phyloP scores from a whole-genome alignment of 768 basidiomycete genomes.

The Psilocybe cubensis region DNA sequence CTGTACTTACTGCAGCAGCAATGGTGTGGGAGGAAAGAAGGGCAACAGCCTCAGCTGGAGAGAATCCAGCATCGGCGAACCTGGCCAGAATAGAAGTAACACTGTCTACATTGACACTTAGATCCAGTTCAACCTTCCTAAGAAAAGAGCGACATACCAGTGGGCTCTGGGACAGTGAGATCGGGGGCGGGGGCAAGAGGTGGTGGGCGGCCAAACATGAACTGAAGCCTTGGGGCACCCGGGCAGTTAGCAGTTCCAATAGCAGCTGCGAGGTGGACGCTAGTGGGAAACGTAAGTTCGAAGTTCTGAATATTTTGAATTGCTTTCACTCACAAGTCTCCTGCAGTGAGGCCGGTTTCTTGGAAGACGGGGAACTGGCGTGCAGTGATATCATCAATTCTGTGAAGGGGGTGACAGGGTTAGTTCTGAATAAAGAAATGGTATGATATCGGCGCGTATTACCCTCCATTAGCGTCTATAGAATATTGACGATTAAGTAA shows the following conservation, averaged over 20 bases:
- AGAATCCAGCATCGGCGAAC: constrained; percentile 31
- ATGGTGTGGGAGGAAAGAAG: constrained; percentile 29
- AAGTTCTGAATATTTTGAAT: neutral
- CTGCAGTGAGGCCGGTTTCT: constrained; percentile 17
- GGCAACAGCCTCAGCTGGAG: constrained; percentile 25
- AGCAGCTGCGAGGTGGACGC: constrained; percentile 26
- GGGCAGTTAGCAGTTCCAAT: constrained; percentile 37
- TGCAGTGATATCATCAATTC: constrained; percentile 19
- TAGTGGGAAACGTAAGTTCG: neutral
- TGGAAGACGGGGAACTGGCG: constrained; percentile 21
- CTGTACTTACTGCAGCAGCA: constrained; percentile 23
- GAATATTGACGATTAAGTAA: neutral
- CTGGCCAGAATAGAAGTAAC: constrained; percentile 26
- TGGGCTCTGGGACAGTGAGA: constrained; percentile 24
- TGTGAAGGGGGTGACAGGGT: neutral
- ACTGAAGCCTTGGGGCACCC: constrained; percentile 35
- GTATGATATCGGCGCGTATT: no score
- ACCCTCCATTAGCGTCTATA: constrained; percentile 20
- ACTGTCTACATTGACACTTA: constrained; percentile 13
- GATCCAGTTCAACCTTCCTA: no score
- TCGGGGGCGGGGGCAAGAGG: constrained; percentile 23
- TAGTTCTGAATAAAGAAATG: neutral
- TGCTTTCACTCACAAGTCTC: constrained; percentile 23
- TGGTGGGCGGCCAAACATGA: constrained; percentile 31
- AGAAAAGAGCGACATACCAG: constrained; percentile 5